These are phyloP conservation scores for Rosa persica DNA, from an alignment of 306 rosid species.

Conservation along the genomic window DNA sequence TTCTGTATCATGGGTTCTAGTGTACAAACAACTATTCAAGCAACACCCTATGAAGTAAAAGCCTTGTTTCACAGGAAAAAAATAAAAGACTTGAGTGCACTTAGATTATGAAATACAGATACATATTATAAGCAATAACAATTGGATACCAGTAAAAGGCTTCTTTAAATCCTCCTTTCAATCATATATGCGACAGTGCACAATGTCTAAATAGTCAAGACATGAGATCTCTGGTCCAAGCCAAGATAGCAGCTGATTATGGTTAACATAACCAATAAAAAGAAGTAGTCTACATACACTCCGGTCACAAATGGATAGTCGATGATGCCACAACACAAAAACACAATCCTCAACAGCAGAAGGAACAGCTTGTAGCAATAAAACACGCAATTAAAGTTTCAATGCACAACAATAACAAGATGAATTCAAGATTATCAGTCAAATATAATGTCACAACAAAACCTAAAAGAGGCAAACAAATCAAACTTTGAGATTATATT, in stretches of 20 bases:
- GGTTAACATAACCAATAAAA: background rate
- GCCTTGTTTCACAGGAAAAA: background rate
- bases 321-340: background rate
- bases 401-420: background rate
- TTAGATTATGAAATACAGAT: background rate
- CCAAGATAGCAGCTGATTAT: background rate
- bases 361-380: background rate
- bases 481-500: background rate
- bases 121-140: background rate
- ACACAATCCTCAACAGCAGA: background rate
- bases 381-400: background rate
- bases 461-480: background rate
- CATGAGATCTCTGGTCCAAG: background rate
- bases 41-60: background rate
- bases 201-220: background rate
- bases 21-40: background rate
- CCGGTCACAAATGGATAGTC: background rate
- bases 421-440: background rate
- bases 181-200: background rate
- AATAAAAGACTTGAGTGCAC: too few relatives aligned
- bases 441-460: background rate
- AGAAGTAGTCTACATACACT: background rate
- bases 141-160: background rate
- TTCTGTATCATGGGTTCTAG: background rate
- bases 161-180: background rate